These are phyloP conservation scores for Termitomyces sp. DNA, from an alignment of 768 basidiomycete genomes.

Conservation along the genomic window DNA sequence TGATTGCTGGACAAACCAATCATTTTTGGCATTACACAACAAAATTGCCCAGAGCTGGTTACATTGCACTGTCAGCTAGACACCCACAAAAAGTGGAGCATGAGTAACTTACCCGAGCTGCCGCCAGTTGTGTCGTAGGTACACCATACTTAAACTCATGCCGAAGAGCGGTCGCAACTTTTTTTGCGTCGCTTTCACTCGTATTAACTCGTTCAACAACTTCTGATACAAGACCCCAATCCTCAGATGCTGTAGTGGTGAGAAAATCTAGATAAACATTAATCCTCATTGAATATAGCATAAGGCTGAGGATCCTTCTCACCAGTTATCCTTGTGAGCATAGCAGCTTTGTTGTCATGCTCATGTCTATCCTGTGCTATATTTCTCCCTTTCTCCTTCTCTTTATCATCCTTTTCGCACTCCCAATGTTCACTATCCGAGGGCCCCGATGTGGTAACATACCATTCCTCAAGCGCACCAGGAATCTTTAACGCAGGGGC, in stretches of 20 bases:
- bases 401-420: slow-evolving; percentile 19
- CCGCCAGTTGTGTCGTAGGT: no score
- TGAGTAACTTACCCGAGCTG: no score
- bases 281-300: slow-evolving; percentile 1
- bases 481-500: slow-evolving; percentile 53
- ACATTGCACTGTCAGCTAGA: background rate
- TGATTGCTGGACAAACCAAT: no score
- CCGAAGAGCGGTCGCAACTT: no score
- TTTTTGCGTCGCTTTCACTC: no score
- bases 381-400: slow-evolving; percentile 9
- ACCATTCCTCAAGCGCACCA: slow-evolving; percentile 46
- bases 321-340: slow-evolving; percentile 22
- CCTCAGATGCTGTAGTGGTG: no score
- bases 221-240: no score
- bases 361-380: slow-evolving; percentile 11
- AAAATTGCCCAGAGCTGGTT: background rate
- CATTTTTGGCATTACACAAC: no score
- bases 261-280: no score
- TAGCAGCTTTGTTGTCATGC: slow-evolving; percentile 12
- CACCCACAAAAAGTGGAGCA: no score
- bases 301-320: background rate
- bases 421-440: slow-evolving; percentile 33
- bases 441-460: slow-evolving; percentile 6
- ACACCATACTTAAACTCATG: no score
- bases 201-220: no score